Evolutionary conservation across 345 rosid species (phyloP), one percentile per base, ranked within the genome.

Genomic region (Carallia pectinifolia): DNA sequence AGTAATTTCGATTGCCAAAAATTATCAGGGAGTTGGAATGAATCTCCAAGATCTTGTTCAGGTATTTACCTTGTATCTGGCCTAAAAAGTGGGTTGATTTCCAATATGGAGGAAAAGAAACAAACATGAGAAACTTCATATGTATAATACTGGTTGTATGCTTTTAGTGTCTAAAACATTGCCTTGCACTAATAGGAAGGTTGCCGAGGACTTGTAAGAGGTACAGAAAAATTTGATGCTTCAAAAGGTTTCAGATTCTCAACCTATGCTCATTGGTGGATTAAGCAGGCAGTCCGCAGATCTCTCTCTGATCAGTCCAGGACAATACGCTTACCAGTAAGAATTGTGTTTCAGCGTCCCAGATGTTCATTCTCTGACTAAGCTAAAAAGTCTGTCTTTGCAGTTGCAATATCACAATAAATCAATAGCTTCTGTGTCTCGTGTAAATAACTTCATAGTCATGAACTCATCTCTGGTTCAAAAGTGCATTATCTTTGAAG

Each of bases 221-320:
- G 97, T 55, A 75, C 96, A 47, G 99, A 91, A 83, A 95, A 89
- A 80, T 95, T 95, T 76, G 99, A 95, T 80, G 96, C 91, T 62
- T 86, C 97, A 61, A 95, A 86, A 69, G 99, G 99, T 77, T 95
- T 91, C 78, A 95, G 91, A 80, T 91, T 95, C 74, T 95, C 99
- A 50, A 95, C 99, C 9, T 95, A 95, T 75, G 99, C 93, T 7
- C 97, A 95, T 68, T 95, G 99, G 97, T 95, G 99, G 99, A 90
- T 92, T 67, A 95, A 85, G 67, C 99, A 95, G 81, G 92, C 99
- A 19, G 88, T 95, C 59, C 73, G 97, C 65, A 92, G 84, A 79
- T 85, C 91, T 70, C 97, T 95, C 29, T 86, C 96, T 48, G 97
- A 91, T 71, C 96, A 86, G 71, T 86, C 97, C 18, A 82, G 97